phyloP scores from a whole-genome alignment of 2,329 filamentous ascomycete genomes.

The Cladorrhinum sp. region DNA sequence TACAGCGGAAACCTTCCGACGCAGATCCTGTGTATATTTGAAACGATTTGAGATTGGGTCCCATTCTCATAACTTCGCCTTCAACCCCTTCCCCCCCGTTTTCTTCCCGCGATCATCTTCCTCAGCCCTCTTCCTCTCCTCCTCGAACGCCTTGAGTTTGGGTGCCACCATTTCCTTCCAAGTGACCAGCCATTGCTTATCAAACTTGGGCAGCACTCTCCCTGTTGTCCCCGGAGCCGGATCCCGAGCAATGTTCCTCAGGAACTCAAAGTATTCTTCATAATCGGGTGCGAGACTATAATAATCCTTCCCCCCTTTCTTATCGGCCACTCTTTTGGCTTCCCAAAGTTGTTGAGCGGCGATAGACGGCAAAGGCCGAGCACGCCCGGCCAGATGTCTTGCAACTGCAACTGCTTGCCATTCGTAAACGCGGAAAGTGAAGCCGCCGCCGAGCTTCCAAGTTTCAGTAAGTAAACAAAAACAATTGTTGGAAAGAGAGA shows the following conservation, averaged over 20 bases:
- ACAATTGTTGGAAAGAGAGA: not conserved
- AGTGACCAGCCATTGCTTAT: slow-evolving; percentile 37
- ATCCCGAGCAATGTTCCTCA: slow-evolving; percentile 41
- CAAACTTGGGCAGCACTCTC: slow-evolving; percentile 41
- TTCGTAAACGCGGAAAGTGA: slow-evolving; percentile 39
- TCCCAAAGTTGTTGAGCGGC: slow-evolving; percentile 36
- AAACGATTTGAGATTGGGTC: too few relatives aligned
- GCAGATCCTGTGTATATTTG: too few relatives aligned
- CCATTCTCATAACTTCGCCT: slow-evolving; percentile 26
- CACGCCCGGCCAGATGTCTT: slow-evolving; percentile 34
- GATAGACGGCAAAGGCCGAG: slow-evolving; percentile 26
- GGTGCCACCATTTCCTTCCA: slow-evolving; percentile 32
- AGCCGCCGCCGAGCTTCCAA: slow-evolving; percentile 33
- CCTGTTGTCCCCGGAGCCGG: slow-evolving; percentile 38
- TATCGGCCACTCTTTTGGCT: slow-evolving; percentile 28
- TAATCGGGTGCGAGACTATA: slow-evolving; percentile 37
- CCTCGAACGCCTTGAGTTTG: slow-evolving; percentile 32
- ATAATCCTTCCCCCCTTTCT: slow-evolving; percentile 34
- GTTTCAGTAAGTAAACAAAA: not conserved
- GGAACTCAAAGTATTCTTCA: slow-evolving; percentile 38
- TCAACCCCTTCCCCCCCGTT: slow-evolving; percentile 3
- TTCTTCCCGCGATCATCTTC: slow-evolving; percentile 17
- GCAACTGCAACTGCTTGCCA: slow-evolving; percentile 39
- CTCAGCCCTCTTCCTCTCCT: slow-evolving; percentile 30
- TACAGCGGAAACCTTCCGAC: too few relatives aligned